phyloP scores from a whole-genome alignment of 306 rosid species.

The Arachis stenosperma region DNA sequence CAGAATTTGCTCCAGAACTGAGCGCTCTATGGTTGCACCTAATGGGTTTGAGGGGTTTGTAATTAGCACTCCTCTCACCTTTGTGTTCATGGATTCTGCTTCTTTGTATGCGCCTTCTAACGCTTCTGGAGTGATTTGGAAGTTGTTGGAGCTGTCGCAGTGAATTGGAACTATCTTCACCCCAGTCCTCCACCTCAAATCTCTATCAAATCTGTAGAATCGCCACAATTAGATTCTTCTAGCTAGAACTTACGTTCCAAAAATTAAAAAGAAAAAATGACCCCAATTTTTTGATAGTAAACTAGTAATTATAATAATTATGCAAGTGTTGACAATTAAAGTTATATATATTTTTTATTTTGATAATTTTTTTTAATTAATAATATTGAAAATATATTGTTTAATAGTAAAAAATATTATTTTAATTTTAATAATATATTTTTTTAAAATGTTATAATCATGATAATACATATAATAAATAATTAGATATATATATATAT shows the following conservation, averaged over 20 bases:
- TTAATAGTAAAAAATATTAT: too few species aligned
- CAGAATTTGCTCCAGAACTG: constrained; percentile 60
- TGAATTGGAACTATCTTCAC: constrained; percentile 87
- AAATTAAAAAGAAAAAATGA: not conserved
- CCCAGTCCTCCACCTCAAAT: constrained; percentile 93
- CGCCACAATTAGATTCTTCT: too few species aligned
- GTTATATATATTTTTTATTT: too few species aligned
- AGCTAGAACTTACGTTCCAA: not conserved
- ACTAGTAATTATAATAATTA: too few species aligned
- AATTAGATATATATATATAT: not conserved
- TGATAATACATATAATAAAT: too few species aligned
- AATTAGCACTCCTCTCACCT: constrained; percentile 74
- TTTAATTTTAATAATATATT: too few species aligned
- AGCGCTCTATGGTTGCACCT: constrained; percentile 70
- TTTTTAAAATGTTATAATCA: too few species aligned
- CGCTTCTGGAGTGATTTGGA: constrained; percentile 72
- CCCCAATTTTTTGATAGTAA: not conserved
- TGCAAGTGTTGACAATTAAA: too few species aligned
- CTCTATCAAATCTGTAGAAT: constrained; percentile 78
- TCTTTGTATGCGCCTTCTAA: constrained; percentile 66
- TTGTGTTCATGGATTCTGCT: constrained; percentile 59
- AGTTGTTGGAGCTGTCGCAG: constrained; percentile 74
- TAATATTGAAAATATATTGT: too few species aligned
- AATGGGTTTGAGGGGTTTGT: constrained; percentile 94
- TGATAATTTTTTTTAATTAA: too few species aligned